Evolutionary conservation across 148 eudicot genomes (phyloP).

Genomic region (Cornus suecica): DNA sequence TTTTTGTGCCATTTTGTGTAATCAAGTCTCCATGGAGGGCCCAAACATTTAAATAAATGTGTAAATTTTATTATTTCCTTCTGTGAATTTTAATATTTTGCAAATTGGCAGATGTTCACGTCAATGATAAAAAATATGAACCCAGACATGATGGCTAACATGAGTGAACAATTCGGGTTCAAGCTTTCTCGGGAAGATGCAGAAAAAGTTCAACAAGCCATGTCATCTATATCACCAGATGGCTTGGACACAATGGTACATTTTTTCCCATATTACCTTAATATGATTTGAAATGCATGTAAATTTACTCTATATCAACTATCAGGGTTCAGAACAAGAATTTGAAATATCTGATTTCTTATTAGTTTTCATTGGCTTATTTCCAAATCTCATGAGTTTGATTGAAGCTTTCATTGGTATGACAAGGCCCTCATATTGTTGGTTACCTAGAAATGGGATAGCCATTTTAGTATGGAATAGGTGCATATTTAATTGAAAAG

Average conservation of each 20-base stretch:
- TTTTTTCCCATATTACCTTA: slow-evolving; percentile 8
- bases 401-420: not conserved
- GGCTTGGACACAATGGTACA: slow-evolving; percentile 85
- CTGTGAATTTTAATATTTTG: not conserved
- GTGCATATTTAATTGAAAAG: not conserved
- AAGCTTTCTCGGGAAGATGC: slow-evolving; percentile 93
- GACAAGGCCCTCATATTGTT: not conserved
- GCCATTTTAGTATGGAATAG: not conserved
- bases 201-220: slow-evolving; percentile 93
- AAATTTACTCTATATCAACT: not conserved
- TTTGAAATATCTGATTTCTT: not conserved
- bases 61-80: slow-evolving; percentile 3
- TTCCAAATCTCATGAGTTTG: not conserved
- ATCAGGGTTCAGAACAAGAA: not conserved
- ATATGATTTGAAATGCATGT: not conserved
- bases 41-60: not conserved
- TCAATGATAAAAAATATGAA: slow-evolving; percentile 92
- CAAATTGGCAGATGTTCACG: slow-evolving; percentile 65
- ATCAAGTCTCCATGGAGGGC: not conserved
- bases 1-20: not conserved
- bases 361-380: not conserved
- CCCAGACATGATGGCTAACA: slow-evolving; percentile 99
- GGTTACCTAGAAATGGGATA: not conserved
- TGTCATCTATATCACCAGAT: slow-evolving; percentile 90
- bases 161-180: slow-evolving; percentile 94